Percentiles rank a stretch among this genome's conserved stretches.
Conservation (phyloP, 495 filamentous ascomycete species). For the Hypoxylon subgilvum region DNA sequence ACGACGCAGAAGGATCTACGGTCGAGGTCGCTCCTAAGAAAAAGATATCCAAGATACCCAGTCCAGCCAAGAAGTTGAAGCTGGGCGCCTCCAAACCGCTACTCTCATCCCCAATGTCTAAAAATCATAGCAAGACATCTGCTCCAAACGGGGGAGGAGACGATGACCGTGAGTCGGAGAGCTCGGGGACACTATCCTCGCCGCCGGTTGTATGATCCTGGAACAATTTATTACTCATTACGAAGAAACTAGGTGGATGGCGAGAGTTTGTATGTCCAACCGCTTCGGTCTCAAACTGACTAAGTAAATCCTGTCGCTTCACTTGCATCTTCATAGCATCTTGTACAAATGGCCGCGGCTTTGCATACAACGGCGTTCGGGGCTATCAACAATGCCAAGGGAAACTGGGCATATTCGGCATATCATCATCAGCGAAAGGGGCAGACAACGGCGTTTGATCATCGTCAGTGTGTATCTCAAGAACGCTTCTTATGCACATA, state of each 20-base stretch:
- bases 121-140: conserved; percentile 47
- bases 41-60: conserved; percentile 47
- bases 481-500: conserved; percentile 38
- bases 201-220: conserved; percentile 45
- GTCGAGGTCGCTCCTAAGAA: conserved; percentile 55
- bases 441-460: conserved; percentile 18
- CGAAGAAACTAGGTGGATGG: neutral
- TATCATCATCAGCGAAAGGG: conserved; percentile 21
- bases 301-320: neutral
- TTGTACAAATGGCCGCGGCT: conserved; percentile 28
- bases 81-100: conserved; percentile 45
- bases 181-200: conserved; percentile 57
- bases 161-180: conserved; percentile 56
- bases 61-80: conserved; percentile 57
- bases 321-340: conserved; percentile 16
- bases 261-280: too few relatives aligned
- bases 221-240: neutral
- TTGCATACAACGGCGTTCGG: conserved; percentile 39
- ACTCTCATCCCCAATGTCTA: conserved; percentile 42
- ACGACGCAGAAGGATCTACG: conserved; percentile 45
- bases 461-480: conserved; percentile 22
- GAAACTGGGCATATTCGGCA: conserved; percentile 27
- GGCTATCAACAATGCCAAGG: conserved; percentile 24
- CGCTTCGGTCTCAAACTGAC: conserved; percentile 1
- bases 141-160: conserved; percentile 36